A percentile compares a stretch with the other conserved stretches of the same genome.
phyloP scores from a whole-genome alignment of 495 filamentous ascomycete species.

The Ramalina peruviana region DNA sequence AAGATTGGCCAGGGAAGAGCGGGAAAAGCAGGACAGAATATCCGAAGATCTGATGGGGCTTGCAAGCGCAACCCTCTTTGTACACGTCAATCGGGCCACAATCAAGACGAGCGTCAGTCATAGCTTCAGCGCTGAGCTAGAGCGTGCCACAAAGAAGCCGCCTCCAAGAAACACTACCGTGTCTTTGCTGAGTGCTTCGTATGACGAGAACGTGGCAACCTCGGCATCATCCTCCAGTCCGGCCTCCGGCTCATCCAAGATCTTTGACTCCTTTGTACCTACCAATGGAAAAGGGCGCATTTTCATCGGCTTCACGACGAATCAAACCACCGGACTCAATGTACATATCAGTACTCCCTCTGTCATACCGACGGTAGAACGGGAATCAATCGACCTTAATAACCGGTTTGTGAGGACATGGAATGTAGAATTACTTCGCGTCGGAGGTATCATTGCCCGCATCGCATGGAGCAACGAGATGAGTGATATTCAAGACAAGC shows the following conservation, averaged over 20 bases:
- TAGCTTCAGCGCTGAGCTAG: conserved; percentile 69
- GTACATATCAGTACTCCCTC: conserved; percentile 98
- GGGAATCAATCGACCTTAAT: conserved; percentile 93
- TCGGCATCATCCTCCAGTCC: conserved; percentile 31
- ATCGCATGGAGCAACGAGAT: conserved; percentile 81
- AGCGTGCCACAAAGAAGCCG: conserved; percentile 91
- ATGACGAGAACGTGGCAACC: conserved; percentile 58
- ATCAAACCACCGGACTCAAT: conserved; percentile 86
- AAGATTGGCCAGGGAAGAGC: conserved; percentile 37
- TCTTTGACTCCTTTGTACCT: conserved; percentile 84
- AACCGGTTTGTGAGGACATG: conserved; percentile 84
- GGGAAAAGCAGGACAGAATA: conserved; percentile 38
- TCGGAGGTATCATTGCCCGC: conserved; percentile 78
- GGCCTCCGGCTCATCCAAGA: conserved; percentile 48
- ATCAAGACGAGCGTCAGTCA: conserved; percentile 56
- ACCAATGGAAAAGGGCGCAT: conserved; percentile 66
- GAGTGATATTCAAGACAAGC: conserved; percentile 45
- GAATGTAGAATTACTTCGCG: conserved; percentile 91
- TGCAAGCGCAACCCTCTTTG: conserved; percentile 64
- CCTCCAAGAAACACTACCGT: conserved; percentile 77
- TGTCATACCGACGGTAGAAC: conserved; percentile 95
- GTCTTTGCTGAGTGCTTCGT: conserved; percentile 77
- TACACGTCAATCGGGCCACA: conserved; percentile 71
- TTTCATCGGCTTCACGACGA: conserved; percentile 96
- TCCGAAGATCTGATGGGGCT: conserved; percentile 52